A percentile compares a stretch with the other conserved stretches of the same genome.
These are phyloP conservation scores for Hypoxylon sp. DNA, from an alignment of 2,329 filamentous ascomycete species.

Conservation along the genomic window DNA sequence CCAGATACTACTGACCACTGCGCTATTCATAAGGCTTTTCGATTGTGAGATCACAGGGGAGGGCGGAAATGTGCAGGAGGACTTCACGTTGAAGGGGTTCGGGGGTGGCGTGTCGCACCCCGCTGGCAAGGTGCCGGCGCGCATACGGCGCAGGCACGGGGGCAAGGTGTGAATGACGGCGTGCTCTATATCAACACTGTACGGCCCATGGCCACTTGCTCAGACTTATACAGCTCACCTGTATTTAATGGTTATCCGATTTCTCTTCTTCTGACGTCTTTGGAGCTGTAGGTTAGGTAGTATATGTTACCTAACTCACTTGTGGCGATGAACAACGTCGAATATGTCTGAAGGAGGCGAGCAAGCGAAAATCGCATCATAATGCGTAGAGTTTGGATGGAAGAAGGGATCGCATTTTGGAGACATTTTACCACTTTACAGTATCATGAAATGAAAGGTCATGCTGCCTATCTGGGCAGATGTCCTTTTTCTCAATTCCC, in stretches of 20 bases:
- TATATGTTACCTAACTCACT: background rate
- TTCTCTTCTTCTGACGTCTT: background rate
- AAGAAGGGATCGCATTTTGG: no score
- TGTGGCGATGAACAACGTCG: background rate
- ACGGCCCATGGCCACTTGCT: background rate
- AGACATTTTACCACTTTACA: no score
- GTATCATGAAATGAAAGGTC: no score
- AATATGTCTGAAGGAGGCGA: background rate
- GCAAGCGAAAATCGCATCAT: no score
- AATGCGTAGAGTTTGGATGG: no score
- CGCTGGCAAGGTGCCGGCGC: constrained; percentile 34
- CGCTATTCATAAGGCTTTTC: constrained; percentile 35
- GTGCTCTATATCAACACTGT: background rate
- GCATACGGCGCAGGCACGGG: constrained; percentile 33
- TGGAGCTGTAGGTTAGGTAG: background rate
- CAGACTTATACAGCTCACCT: background rate
- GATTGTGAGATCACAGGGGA: constrained; percentile 40
- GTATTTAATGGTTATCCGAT: background rate
- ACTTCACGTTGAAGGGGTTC: constrained; percentile 41
- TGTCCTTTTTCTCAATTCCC: no score
- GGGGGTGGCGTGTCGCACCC: constrained; percentile 41
- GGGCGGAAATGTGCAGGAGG: constrained; percentile 33
- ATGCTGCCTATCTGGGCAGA: no score
- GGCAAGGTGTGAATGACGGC: constrained; percentile 2
- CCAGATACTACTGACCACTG: constrained; percentile 40